Evolutionary conservation across 108 stramenopile species (phyloP).

Genomic region (Discostella stelligeroides): DNA sequence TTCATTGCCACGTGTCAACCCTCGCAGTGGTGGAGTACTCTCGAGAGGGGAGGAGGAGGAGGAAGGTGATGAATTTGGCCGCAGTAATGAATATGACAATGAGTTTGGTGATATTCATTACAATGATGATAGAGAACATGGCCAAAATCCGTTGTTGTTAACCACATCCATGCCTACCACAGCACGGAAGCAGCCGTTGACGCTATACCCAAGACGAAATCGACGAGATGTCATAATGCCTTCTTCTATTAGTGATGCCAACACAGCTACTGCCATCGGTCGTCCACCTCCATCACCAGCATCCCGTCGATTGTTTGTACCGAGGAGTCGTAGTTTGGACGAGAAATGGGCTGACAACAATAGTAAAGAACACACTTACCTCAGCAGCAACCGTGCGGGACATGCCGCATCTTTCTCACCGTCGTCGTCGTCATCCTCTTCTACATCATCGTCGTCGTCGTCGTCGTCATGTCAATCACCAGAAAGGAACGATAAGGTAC

Average conservation of each 20-base stretch:
- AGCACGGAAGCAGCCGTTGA: not conserved
- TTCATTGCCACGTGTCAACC: slow-evolving; percentile 74
- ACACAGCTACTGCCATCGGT: slow-evolving; percentile 1
- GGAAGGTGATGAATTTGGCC: not conserved
- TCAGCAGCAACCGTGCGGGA: slow-evolving; percentile 2
- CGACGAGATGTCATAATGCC: slow-evolving; percentile 1
- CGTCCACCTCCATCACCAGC: slow-evolving; percentile 49
- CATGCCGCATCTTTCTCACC: not conserved
- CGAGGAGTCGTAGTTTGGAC: not conserved
- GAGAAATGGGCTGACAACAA: slow-evolving; percentile 3
- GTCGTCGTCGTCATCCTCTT: not conserved
- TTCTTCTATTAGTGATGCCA: slow-evolving; percentile 18
- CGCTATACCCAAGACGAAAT: slow-evolving; percentile 8
- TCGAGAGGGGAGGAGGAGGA: not conserved
- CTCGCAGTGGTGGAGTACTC: slow-evolving; percentile 9
- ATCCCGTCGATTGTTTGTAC: slow-evolving; percentile 45
- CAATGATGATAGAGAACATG: not conserved
- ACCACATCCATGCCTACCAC: too few relatives aligned
- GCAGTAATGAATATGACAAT: slow-evolving; percentile 1
- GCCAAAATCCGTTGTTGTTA: too few relatives aligned
- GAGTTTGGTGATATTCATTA: not conserved
- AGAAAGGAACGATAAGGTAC: slow-evolving; percentile 18
- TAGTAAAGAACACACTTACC: too few relatives aligned
- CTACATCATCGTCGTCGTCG: not conserved
- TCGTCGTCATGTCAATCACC: too few relatives aligned